Percentiles rank a stretch among this genome's conserved stretches.
These are phyloP conservation scores for Prillingera fragicola DNA, from an alignment of 1,284 basidiomycete species.

Conservation along the genomic window DNA sequence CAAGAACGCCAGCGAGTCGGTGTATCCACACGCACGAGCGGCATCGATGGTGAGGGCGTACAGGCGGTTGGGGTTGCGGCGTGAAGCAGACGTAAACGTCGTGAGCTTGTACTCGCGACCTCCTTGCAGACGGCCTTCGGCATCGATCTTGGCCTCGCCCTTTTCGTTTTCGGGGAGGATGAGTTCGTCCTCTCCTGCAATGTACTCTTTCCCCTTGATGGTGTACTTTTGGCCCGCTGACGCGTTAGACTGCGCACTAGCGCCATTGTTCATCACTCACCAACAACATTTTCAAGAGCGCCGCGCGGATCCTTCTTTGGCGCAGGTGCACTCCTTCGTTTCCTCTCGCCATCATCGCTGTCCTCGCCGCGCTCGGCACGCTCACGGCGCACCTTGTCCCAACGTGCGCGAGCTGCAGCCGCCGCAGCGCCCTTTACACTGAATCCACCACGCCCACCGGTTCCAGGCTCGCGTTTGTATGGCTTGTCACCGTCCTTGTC, in stretches of 20 bases:
- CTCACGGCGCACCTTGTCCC: conserved; percentile 42
- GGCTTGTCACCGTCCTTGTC: conserved; percentile 16
- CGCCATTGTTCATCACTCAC: conserved; percentile 6
- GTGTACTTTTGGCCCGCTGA: conserved; percentile 15
- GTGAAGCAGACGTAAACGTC: conserved; percentile 74
- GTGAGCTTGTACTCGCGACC: conserved; percentile 81
- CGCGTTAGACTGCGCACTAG: neutral
- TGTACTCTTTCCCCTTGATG: conserved; percentile 66
- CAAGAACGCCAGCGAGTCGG: conserved; percentile 95
- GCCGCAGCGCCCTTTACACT: conserved; percentile 44
- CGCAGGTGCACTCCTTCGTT: conserved; percentile 2
- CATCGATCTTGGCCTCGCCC: conserved; percentile 88
- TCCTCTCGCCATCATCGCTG: conserved; percentile 21
- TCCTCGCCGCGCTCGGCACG: conserved; percentile 40
- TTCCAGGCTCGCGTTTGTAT: conserved; percentile 34
- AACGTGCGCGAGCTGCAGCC: conserved; percentile 42
- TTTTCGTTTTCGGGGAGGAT: conserved; percentile 74
- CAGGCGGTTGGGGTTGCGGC: conserved; percentile 68
- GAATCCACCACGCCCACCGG: conserved; percentile 42
- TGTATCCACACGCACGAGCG: conserved; percentile 88
- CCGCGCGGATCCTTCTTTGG: conserved; percentile 18
- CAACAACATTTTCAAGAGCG: conserved; percentile 25
- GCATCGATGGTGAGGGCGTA: conserved; percentile 98
- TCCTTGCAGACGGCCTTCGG: conserved; percentile 72
- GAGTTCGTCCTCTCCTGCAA: conserved; percentile 83